Evolutionary conservation across 2,329 filamentous ascomycete species (phyloP).

Genomic region (Neophaeococcomyces aloes): DNA sequence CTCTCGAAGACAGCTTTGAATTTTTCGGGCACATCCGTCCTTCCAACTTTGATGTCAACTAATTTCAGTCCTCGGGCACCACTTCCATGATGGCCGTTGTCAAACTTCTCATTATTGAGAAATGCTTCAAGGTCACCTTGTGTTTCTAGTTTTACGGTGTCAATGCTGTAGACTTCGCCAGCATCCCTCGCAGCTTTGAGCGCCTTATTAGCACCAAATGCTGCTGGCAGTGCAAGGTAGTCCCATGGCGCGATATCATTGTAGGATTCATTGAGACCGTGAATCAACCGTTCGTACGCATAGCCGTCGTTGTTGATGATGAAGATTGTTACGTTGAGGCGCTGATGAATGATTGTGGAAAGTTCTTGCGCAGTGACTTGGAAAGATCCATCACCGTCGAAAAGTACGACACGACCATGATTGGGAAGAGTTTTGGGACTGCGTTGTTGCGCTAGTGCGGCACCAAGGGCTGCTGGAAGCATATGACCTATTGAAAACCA

Average conservation of each 20-base stretch:
- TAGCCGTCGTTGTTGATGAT: conserved; percentile 81
- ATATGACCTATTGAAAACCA: conserved; percentile 59
- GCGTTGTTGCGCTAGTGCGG: conserved; percentile 50
- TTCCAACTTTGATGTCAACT: conserved; percentile 73
- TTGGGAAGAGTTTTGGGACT: background rate
- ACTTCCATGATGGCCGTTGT: conserved; percentile 29
- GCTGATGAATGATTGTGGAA: conserved; percentile 68
- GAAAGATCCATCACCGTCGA: conserved; percentile 81
- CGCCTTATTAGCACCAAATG: conserved; percentile 49
- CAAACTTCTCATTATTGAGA: conserved; percentile 54
- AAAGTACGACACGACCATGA: conserved; percentile 58
- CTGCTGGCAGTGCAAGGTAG: conserved; percentile 55
- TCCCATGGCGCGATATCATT: conserved; percentile 73
- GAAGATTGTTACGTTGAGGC: conserved; percentile 69
- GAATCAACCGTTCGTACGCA: conserved; percentile 81
- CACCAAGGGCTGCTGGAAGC: conserved; percentile 53
- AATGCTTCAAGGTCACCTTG: conserved; percentile 57
- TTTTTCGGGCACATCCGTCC: conserved; percentile 58
- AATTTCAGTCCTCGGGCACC: conserved; percentile 44
- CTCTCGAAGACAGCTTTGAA: conserved; percentile 12
- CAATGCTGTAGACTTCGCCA: conserved; percentile 9
- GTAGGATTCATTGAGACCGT: conserved; percentile 68
- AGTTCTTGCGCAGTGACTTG: conserved; percentile 72
- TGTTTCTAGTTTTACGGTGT: conserved; percentile 51
- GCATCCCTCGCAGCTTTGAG: conserved; percentile 46